Evolutionary conservation across 345 rosid species (phyloP), one percentile per base, ranked within the genome.

Genomic region (Balakata baccata): DNA sequence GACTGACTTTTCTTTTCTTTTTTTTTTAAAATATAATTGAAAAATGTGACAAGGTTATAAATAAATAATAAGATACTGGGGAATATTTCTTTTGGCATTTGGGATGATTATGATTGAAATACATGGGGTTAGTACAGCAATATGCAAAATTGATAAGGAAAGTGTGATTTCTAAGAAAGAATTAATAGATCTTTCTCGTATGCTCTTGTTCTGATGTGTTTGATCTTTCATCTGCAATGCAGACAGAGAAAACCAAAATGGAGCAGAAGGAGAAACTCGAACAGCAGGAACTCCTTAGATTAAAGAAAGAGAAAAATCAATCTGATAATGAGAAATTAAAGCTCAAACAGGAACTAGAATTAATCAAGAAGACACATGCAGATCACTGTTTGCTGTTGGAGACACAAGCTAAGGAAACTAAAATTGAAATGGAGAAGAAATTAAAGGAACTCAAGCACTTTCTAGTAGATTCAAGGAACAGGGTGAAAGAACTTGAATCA

Each of bases 401-500:
- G 81, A 77, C 78, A 37, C 80, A 81, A 68, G 84, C 84, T 56
- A 71, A 88, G 80, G 84, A 86, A 79, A 84, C 85, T 65, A 84
- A 83, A 78, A 63, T 72, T 64, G 84, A 82, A 68, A 70, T 87
- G 70, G 92, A 88, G 79, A 85, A 77, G 81, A 93, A 83, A 86
- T 71, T 89, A 56, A 84, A 84, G 75, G 91, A 90, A 66, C 83
- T 86, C 12, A 93, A 93, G 83, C 45, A 61, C 70, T 81, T 78
- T 49, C 81, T 85, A 34, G 77, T 50, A 18, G 86, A 84, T 69
- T 89, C 94, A 59, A 86, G 78, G 70, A 86, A 80, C 79, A 88
- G 82, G 81, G 87, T 85, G 84, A 81, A 88, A 83, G 94, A 95
- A 76, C 90, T 92, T 4, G 92, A 95, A 79, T 87, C 89, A 58